A percentile compares a stretch with the other conserved stretches of the same genome.
These are phyloP conservation scores for Scopulariopsis brevicaulis DNA, from an alignment of 2,329 filamentous ascomycete genomes.

Conservation along the genomic window DNA sequence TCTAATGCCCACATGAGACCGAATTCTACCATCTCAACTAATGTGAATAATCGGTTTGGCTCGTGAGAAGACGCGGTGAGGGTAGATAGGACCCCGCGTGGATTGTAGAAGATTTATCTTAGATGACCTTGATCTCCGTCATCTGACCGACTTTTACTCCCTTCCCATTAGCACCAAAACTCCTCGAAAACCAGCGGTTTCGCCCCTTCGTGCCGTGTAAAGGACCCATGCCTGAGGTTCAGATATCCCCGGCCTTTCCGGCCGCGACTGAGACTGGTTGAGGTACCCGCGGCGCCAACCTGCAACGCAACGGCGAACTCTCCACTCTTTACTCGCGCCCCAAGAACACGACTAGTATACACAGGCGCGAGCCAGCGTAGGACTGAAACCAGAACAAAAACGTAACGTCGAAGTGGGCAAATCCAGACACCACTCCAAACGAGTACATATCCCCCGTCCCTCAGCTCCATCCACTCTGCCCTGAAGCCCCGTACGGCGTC, in stretches of 20 bases:
- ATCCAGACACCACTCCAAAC: background rate
- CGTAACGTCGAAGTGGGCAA: background rate
- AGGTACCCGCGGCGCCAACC: background rate
- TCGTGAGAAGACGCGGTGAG: background rate
- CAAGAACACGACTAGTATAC: background rate
- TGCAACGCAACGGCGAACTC: background rate
- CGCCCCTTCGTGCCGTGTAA: background rate
- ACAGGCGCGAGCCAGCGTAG: background rate
- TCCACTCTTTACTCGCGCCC: background rate
- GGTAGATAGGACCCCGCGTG: background rate
- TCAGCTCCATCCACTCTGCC: slow-evolving; percentile 10
- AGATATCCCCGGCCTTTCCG: background rate
- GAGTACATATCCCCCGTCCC: background rate
- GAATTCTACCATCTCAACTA: too few species aligned
- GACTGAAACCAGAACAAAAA: background rate
- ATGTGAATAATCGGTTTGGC: too few species aligned
- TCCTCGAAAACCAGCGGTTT: background rate
- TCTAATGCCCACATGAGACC: background rate
- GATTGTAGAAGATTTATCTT: background rate
- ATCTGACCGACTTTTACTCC: background rate
- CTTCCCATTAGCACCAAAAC: background rate
- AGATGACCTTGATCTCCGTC: background rate
- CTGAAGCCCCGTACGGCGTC: slow-evolving; percentile 28
- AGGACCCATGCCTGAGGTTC: background rate
- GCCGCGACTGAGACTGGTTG: background rate